These are phyloP conservation scores for Exophiala dermatitidis DNA, from an alignment of 2,329 filamentous ascomycete species.

Conservation along the genomic window DNA sequence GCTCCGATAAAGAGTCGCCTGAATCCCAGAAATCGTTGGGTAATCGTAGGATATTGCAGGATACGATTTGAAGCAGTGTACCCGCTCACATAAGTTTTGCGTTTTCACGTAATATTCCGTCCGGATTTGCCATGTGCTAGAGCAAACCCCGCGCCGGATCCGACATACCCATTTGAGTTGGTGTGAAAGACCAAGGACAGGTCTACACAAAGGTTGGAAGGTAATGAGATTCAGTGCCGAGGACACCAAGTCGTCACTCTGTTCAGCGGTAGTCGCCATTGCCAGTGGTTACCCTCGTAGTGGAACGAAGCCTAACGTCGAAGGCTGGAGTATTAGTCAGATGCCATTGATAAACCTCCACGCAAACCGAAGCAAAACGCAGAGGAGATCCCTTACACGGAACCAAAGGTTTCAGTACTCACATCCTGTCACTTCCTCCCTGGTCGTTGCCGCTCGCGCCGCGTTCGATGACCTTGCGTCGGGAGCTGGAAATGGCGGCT, in stretches of 20 bases:
- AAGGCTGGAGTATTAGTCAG: conserved; percentile 74
- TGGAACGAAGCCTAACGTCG: conserved; percentile 80
- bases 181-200: neutral
- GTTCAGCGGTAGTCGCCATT: conserved; percentile 46
- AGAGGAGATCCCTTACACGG: conserved; percentile 86
- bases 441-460: conserved; percentile 51
- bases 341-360: conserved; percentile 65
- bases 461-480: conserved; percentile 77
- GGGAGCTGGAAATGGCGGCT: conserved; percentile 64
- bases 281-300: conserved; percentile 58
- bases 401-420: conserved; percentile 70
- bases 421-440: conserved; percentile 87
- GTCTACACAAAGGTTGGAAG: too few species aligned
- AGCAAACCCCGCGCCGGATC: conserved; percentile 29
- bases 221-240: conserved; percentile 10
- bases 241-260: conserved; percentile 41
- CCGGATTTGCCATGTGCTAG: conserved; percentile 29
- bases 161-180: conserved; percentile 26
- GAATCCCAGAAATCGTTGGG: conserved; percentile 9
- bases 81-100: conserved; percentile 20
- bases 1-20: conserved; percentile 3
- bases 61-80: conserved; percentile 14
- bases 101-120: conserved; percentile 16
- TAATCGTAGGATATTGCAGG: conserved; percentile 18
- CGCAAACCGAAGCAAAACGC: conserved; percentile 76